Evolutionary conservation across 2,329 filamentous ascomycete genomes (phyloP), one percentile per base, ranked within the genome.

Genomic region (Sarocladium oryzae): DNA sequence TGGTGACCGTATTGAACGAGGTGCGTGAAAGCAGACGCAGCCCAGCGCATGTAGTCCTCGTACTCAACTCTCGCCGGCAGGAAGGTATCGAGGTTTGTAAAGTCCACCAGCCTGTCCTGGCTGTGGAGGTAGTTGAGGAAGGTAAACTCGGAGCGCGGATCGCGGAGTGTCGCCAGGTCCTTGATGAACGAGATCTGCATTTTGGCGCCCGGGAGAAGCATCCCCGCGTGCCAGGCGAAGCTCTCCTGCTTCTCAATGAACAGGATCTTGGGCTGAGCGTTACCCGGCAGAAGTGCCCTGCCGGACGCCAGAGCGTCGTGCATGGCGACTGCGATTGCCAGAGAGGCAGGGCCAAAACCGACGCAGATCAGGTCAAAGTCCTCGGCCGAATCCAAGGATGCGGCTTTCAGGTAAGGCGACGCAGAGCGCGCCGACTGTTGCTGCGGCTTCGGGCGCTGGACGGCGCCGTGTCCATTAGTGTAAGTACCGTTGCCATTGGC

Each of bases 141-240:
- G 13, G 92, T 97, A 69, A 97, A 97, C 61, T 90, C 80, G 57
- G 88, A 95, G 56, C 86, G 82, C 7, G 92, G 92, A 65, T 97
- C 85, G 53, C 92, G 81, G 58, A 96, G 76, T 3, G 89, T 93
- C 3, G 92, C 92, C 67, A 97, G 81, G 65, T 97, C 92, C 72
- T 97, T 97, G 72, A 97, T 79, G 73, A 96, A 97, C 9, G 89
- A 95, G 60, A 97, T 97, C 66, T 97, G 92, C 92, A 97, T 97
- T 71, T 87, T 90, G 50, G 91, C 88, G 4, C 90, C 91, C 0
- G 90, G 89, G 2, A 97, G 79, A 53, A 96, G 82, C 92, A 97
- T 97, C 54, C 92, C 92, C 0, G 89, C 84, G 68, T 97, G 92
- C 92, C 92, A 97, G 53, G 87, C 82, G 63, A 97, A 97, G 45